Evolutionary conservation across 2,329 filamentous ascomycete species (phyloP).

Genomic region (Xylariomycetidae sp.): DNA sequence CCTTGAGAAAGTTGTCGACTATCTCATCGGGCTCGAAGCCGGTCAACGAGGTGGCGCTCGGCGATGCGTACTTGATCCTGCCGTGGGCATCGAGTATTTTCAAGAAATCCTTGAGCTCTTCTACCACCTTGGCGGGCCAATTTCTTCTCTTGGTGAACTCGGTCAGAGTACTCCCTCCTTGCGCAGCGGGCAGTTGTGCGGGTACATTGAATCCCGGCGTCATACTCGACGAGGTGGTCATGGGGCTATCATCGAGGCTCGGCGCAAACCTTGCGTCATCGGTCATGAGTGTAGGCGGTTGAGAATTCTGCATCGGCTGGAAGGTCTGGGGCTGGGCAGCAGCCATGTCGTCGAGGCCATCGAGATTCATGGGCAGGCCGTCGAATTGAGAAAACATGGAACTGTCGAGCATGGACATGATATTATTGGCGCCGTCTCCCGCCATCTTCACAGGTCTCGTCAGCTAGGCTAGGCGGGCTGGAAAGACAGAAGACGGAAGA

Average conservation of each 20-base stretch:
- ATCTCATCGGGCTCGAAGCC: constrained; percentile 71
- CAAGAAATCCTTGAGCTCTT: constrained; percentile 84
- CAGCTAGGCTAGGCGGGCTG: too few relatives aligned
- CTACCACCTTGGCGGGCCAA: constrained; percentile 85
- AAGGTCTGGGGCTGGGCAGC: constrained; percentile 15
- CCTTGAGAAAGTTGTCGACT: constrained; percentile 69
- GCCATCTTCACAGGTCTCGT: too few relatives aligned
- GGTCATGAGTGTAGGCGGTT: constrained; percentile 8
- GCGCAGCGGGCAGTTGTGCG: constrained; percentile 21
- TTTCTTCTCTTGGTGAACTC: constrained; percentile 60
- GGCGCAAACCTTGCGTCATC: constrained; percentile 15
- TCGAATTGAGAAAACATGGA: constrained; percentile 22
- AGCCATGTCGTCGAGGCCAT: constrained; percentile 21
- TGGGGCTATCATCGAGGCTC: constrained; percentile 17
- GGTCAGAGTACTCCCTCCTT: constrained; percentile 42
- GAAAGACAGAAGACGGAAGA: too few relatives aligned
- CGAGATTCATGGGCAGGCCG: constrained; percentile 22
- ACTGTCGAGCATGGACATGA: constrained; percentile 26
- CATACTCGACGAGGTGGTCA: constrained; percentile 13
- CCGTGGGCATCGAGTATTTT: constrained; percentile 84
- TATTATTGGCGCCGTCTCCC: constrained; percentile 20
- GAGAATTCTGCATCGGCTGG: not conserved
- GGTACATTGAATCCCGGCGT: constrained; percentile 29
- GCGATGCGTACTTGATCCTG: constrained; percentile 79
- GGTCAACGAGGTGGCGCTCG: constrained; percentile 68